phyloP scores from a whole-genome alignment of 805 yeast species.

The Wickerhamiella nectarea region DNA sequence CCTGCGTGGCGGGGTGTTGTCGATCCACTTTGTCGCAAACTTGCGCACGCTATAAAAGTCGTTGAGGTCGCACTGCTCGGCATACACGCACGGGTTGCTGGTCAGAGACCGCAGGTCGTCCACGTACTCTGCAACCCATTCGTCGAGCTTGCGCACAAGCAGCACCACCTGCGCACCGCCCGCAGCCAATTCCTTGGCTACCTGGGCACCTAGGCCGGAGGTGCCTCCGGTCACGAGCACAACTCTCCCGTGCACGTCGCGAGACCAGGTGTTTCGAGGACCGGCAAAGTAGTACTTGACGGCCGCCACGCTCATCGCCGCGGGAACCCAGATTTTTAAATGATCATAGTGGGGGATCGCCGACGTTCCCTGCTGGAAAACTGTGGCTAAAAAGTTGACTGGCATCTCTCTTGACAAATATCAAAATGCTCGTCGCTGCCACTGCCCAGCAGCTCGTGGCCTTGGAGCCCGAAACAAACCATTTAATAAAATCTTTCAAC shows the following conservation, averaged over 20 bases:
- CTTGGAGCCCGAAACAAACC: constrained; percentile 25
- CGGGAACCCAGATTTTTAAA: constrained; percentile 42
- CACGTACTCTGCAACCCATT: constrained; percentile 69
- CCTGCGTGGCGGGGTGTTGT: constrained; percentile 78
- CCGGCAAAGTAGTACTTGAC: constrained; percentile 71
- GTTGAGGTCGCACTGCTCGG: constrained; percentile 77
- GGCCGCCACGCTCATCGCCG: constrained; percentile 32
- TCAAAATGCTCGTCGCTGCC: constrained; percentile 3
- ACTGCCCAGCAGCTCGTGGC: constrained; percentile 11
- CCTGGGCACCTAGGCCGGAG: constrained; percentile 71
- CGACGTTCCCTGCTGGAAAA: constrained; percentile 57
- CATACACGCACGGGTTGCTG: constrained; percentile 63
- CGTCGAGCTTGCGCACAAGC: constrained; percentile 47
- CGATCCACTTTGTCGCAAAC: constrained; percentile 91
- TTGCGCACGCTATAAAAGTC: constrained; percentile 64
- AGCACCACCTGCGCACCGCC: constrained; percentile 80
- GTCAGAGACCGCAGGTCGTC: constrained; percentile 61
- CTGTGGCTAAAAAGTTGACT: constrained; percentile 59
- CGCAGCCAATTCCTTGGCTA: constrained; percentile 58
- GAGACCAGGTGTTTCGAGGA: constrained; percentile 73
- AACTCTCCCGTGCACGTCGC: constrained; percentile 84
- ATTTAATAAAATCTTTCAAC: constrained; percentile 15
- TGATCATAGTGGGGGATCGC: constrained; percentile 61
- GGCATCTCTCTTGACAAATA: constrained; percentile 46
- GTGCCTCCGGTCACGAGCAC: constrained; percentile 64